phyloP scores from a whole-genome alignment of 352 stramenopile genomes.

The Phytopythium oedochilum region DNA sequence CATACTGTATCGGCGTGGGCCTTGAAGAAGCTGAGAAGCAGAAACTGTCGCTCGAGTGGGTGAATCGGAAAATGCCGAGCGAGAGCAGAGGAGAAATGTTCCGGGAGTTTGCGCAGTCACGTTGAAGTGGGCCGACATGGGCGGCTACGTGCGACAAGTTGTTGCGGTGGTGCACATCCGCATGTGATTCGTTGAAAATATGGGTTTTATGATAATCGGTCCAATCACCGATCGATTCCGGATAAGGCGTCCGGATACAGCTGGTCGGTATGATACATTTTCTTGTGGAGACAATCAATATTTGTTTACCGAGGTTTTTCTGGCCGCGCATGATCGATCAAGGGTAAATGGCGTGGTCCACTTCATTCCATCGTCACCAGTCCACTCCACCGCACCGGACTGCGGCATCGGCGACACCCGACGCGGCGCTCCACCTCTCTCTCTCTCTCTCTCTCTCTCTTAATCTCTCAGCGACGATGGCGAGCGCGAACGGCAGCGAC shows the following conservation, averaged over 20 bases:
- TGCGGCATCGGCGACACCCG: not conserved
- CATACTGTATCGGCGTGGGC: too few relatives aligned
- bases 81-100: not conserved
- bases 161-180: not conserved
- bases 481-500: not conserved
- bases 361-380: too few relatives aligned
- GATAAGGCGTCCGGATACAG: not conserved
- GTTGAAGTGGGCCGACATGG: constrained; percentile 3
- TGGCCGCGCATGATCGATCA: too few relatives aligned
- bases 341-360: not conserved
- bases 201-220: too few relatives aligned
- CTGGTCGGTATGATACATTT: not conserved
- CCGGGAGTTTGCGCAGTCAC: not conserved
- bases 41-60: too few relatives aligned
- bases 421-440: too few relatives aligned
- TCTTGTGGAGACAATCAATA: constrained; percentile 3
- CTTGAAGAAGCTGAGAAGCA: constrained; percentile 11
- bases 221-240: not conserved
- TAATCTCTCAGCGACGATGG: not conserved
- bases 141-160: not conserved
- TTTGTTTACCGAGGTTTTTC: not conserved
- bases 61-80: not conserved
- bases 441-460: too few relatives aligned
- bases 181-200: not conserved
- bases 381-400: not conserved